A percentile compares a stretch with the other conserved stretches of the same genome.
These are phyloP conservation scores for Podochytrium sp. DNA, from an alignment of 192 early-diverging fungal species.

Conservation along the genomic window DNA sequence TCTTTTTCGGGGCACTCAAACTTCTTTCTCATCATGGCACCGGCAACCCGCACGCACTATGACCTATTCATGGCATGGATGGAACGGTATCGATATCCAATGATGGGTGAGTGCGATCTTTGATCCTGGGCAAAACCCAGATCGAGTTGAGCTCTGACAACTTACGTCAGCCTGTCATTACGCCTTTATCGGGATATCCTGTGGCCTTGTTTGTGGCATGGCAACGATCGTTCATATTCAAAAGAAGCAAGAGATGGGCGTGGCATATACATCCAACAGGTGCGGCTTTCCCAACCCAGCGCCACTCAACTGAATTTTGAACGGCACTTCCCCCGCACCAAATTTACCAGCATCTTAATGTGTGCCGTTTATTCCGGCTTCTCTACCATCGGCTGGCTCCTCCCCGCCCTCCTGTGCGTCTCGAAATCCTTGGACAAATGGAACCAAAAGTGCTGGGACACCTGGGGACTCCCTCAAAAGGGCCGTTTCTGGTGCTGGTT, in stretches of 20 bases:
- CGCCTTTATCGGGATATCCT: conserved; percentile 2
- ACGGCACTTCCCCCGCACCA: too few species aligned
- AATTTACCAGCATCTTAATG: conserved; percentile 5
- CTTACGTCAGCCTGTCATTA: conserved; percentile 22
- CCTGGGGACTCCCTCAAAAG: not conserved
- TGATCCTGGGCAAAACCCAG: too few species aligned
- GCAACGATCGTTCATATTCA: conserved; percentile 1
- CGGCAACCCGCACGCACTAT: too few species aligned
- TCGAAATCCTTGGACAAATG: not conserved
- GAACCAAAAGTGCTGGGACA: conserved; percentile 9
- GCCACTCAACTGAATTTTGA: too few species aligned
- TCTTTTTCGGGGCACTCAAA: not conserved
- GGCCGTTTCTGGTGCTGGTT: conserved; percentile 26
- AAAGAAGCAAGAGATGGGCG: not conserved
- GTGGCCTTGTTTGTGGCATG: conserved; percentile 17
- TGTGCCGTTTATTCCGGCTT: conserved; percentile 1
- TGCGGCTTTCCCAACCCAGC: too few species aligned
- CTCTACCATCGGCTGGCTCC: conserved; percentile 3
- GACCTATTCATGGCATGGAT: not conserved
- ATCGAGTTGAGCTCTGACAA: too few species aligned
- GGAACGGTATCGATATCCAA: conserved; percentile 12
- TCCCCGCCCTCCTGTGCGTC: not conserved
- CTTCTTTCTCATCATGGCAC: too few species aligned
- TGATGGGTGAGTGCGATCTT: conserved; percentile 7
- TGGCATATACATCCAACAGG: conserved; percentile 2